Conservation (phyloP, 768 basidiomycete species). For the Calocera cornea region DNA sequence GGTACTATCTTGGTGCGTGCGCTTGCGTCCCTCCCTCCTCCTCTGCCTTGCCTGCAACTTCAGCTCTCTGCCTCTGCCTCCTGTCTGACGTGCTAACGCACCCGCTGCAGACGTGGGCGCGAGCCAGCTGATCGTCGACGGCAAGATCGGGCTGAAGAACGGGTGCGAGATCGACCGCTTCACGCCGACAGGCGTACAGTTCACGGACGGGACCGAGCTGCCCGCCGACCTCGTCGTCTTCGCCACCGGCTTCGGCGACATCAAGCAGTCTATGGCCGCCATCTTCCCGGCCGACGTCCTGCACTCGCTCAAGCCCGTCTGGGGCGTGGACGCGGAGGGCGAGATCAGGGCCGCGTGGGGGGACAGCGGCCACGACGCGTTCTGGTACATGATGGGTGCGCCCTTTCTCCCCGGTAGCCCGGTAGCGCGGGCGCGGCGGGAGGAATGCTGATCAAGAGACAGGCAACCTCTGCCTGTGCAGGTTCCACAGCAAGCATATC, state of each 20-base stretch:
- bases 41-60: neutral
- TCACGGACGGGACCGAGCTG: slow-evolving; percentile 36
- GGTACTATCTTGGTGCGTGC: slow-evolving; percentile 50
- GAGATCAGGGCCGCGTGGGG: slow-evolving; percentile 41
- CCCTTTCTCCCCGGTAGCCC: neutral
- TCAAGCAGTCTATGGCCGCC: slow-evolving; percentile 27
- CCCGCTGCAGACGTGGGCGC: slow-evolving; percentile 45
- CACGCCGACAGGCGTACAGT: slow-evolving; percentile 32
- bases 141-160: slow-evolving; percentile 58
- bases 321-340: slow-evolving; percentile 55
- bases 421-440: neutral
- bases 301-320: slow-evolving; percentile 37
- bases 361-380: slow-evolving; percentile 37
- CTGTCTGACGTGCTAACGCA: too few species aligned
- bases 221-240: slow-evolving; percentile 44
- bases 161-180: slow-evolving; percentile 38
- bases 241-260: slow-evolving; percentile 44
- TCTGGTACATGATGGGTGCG: slow-evolving; percentile 49
- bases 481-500: slow-evolving; percentile 55
- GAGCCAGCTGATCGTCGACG: slow-evolving; percentile 47
- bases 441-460: neutral
- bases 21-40: neutral
- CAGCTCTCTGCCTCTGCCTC: too few species aligned
- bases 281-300: slow-evolving; percentile 38
- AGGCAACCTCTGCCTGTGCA: slow-evolving; percentile 46